Base-by-base conservation (phyloP, 306 rosid genomes). In the Lathyrus tuberosus region DNA sequence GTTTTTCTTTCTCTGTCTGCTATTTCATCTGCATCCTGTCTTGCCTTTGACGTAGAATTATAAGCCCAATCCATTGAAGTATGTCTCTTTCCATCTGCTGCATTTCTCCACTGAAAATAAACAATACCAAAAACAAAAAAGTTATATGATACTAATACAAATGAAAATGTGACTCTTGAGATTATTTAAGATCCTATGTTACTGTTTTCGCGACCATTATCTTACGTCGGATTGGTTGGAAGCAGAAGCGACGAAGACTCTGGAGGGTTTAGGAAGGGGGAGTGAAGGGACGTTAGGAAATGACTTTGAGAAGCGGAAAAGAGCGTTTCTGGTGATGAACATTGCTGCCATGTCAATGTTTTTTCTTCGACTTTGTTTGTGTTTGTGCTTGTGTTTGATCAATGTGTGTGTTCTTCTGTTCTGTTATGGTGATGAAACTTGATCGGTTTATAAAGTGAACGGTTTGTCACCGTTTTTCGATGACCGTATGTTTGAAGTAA, bases 301-400 rank as follows among this genome's bases (percentile, higher is more conserved):
- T 3, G 96, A 77, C 75, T 73, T 89, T 2, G 86, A 75, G 80
- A 87, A 48, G 48, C 78, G 83, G 85, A 85, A 84, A 74, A 85
- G 8, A 13, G 65, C 65, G 62, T 71, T 83, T 38, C 47, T 79
- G 3, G 90, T 71, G 12, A 87, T 20, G 49, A 71, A 79, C 68
- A 81, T 81, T 6, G 76, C 65, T 26, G 91, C 91, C 91, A 81
- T 74, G 75, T 72, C 64, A 53, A 5, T 54, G 2, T 30, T 28
- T 24, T 37, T 65, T 62, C 11, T 63, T 1, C 6, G 4, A 31
- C 13, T 40, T 46, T 40, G 35, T 18, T 20, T 52, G 13, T 46
- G 6, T 52, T 20, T 24, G 26, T 22, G 24, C 2, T 22, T 22
- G 24, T 52, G 8, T 16, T 24, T 5, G 17, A 2, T 10, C 1